A percentile compares a stretch with the other conserved stretches of the same genome.
phyloP scores from a whole-genome alignment of 2,329 filamentous ascomycete species.

The Trichoderma simmonsii region DNA sequence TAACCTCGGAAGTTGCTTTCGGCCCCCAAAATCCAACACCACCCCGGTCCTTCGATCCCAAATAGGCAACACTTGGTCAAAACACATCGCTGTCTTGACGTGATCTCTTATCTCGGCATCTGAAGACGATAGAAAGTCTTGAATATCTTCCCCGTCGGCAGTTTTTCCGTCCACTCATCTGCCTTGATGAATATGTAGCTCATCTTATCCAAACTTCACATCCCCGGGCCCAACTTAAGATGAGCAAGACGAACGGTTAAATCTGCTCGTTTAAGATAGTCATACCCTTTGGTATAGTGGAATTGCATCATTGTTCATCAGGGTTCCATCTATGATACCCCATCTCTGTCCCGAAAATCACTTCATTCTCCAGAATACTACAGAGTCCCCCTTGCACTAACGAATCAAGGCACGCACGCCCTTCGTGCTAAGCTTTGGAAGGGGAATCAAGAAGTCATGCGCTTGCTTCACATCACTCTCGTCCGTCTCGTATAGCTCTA shows the following conservation, averaged over 20 bases:
- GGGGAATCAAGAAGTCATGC: not conserved
- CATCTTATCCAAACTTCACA: not conserved
- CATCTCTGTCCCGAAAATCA: not conserved
- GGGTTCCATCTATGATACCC: not conserved
- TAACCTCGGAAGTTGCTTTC: not conserved
- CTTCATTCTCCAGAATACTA: not conserved
- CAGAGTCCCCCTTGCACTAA: not conserved
- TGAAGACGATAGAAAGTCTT: not conserved
- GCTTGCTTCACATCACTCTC: constrained; percentile 1
- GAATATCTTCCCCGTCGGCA: not conserved
- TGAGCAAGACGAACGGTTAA: not conserved
- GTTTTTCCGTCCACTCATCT: not conserved
- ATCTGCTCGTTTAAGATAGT: not conserved
- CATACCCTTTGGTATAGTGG: not conserved
- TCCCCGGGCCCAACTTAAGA: not conserved
- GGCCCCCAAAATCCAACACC: not conserved
- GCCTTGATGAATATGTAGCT: not conserved
- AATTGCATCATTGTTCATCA: not conserved
- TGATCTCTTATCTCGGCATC: not conserved
- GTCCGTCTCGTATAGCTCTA: not conserved
- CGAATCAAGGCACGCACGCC: not conserved
- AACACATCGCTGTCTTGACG: not conserved
- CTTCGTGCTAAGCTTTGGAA: not conserved
- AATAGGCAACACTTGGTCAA: not conserved
- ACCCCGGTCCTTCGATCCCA: not conserved